Conservation (phyloP, 2,329 filamentous ascomycete genomes). For the Fusarium succisae region DNA sequence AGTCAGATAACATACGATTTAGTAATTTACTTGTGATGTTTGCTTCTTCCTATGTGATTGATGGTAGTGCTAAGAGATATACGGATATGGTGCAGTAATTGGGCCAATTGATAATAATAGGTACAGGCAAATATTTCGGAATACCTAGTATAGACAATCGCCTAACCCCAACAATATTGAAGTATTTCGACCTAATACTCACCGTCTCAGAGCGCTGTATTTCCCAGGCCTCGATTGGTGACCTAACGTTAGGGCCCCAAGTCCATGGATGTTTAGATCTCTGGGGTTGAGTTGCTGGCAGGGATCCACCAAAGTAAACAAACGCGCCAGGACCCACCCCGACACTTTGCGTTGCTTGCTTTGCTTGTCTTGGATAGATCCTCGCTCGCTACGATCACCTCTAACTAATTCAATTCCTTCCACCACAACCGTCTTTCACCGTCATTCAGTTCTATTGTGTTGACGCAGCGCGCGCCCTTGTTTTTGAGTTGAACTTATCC, state of each 20-base stretch:
- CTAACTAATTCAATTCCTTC: conserved; percentile 34
- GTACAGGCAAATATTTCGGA: not conserved
- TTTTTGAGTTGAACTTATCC: conserved; percentile 3
- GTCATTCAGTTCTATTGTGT: not conserved
- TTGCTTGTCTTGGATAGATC: conserved; percentile 13
- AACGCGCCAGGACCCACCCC: conserved; percentile 45
- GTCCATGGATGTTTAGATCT: conserved; percentile 31
- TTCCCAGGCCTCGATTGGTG: not conserved
- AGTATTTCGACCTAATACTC: not conserved
- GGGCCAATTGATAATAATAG: not conserved
- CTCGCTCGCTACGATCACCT: conserved; percentile 5
- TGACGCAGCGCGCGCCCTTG: conserved; percentile 9
- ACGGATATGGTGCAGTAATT: not conserved
- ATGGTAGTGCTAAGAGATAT: not conserved
- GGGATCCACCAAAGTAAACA: conserved; percentile 47
- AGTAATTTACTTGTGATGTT: not conserved
- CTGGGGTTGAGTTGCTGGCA: conserved; percentile 4
- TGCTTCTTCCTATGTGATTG: not conserved
- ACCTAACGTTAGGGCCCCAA: not conserved
- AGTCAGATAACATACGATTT: not conserved
- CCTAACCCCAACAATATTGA: not conserved
- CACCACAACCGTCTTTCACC: conserved; percentile 22
- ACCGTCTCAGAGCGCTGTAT: not conserved
- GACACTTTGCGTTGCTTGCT: conserved; percentile 16
- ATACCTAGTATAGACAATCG: not conserved